A percentile compares a stretch with the other conserved stretches of the same genome.
Evolutionary conservation across 371 early-diverging fungal species (phyloP).

Genomic region (Mortierella sp.): DNA sequence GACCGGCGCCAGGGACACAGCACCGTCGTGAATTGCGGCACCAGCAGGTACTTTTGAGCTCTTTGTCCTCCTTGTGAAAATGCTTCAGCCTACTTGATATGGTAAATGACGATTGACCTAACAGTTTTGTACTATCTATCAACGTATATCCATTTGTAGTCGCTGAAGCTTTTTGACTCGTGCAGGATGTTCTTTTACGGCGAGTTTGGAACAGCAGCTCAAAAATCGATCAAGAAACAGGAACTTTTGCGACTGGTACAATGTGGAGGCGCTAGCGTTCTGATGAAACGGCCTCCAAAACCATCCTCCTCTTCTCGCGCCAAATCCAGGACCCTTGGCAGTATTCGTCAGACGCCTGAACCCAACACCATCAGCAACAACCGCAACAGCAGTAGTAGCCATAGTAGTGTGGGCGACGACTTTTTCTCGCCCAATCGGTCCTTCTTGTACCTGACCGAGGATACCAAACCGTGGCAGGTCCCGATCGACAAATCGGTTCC

Average conservation of each 20-base stretch:
- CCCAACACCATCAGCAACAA: too few species aligned
- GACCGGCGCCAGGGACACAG: slow-evolving; percentile 38
- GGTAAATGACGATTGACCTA: background rate
- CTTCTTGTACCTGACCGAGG: slow-evolving; percentile 38
- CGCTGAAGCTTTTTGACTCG: slow-evolving; percentile 33
- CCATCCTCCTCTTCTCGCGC: background rate
- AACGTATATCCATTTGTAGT: background rate
- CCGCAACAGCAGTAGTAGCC: background rate
- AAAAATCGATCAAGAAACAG: slow-evolving; percentile 34
- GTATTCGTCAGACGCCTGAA: background rate
- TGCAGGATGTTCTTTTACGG: slow-evolving; percentile 53
- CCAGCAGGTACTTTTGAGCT: slow-evolving; percentile 8
- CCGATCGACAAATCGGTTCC: slow-evolving; percentile 25
- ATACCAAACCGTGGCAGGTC: slow-evolving; percentile 43
- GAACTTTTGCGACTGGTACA: slow-evolving; percentile 38
- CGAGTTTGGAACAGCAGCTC: slow-evolving; percentile 21
- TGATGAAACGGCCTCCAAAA: slow-evolving; percentile 28
- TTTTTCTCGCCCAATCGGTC: slow-evolving; percentile 10
- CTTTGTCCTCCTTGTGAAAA: background rate
- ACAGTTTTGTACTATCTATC: background rate
- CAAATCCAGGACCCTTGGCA: background rate
- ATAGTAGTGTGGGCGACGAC: background rate
- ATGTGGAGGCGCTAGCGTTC: slow-evolving; percentile 32
- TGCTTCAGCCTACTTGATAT: background rate
- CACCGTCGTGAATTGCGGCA: slow-evolving; percentile 24